Conservation (phyloP, 306 rosid species). For the Mimosa bimucronata region DNA sequence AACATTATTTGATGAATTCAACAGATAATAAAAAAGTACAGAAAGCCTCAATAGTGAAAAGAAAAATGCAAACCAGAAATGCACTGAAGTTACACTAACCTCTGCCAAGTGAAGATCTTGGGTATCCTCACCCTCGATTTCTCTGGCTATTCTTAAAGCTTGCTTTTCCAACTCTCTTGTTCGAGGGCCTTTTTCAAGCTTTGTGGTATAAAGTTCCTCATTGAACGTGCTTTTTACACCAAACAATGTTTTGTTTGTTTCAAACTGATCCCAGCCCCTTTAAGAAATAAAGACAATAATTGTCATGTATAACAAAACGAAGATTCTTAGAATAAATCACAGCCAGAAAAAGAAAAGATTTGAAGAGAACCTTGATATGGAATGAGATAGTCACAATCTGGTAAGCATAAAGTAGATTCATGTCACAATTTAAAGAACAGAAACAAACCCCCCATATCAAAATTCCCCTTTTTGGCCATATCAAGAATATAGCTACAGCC, state of each 20-base stretch:
- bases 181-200: conserved; percentile 84
- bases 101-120: conserved; percentile 93
- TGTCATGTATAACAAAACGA: conserved; percentile 16
- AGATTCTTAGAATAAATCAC: not conserved
- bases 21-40: conserved; percentile 8
- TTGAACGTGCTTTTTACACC: conserved; percentile 92
- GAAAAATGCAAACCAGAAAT: not conserved
- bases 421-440: conserved; percentile 25
- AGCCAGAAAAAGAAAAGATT: conserved; percentile 22
- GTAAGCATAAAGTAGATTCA: conserved; percentile 21
- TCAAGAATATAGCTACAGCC: conserved; percentile 18
- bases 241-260: conserved; percentile 77
- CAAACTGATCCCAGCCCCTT: conserved; percentile 97
- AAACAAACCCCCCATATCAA: conserved; percentile 25
- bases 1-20: conserved; percentile 32
- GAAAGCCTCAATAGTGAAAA: conserved; percentile 6
- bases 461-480: conserved; percentile 6
- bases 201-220: conserved; percentile 90
- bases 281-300: conserved; percentile 19
- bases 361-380: not conserved
- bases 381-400: conserved; percentile 3
- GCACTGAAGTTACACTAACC: conserved; percentile 55
- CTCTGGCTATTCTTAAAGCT: conserved; percentile 85
- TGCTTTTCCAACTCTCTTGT: conserved; percentile 74
- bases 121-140: conserved; percentile 96